Conservation (phyloP, 2,329 filamentous ascomycete species). For the Aspergillus piperis region DNA sequence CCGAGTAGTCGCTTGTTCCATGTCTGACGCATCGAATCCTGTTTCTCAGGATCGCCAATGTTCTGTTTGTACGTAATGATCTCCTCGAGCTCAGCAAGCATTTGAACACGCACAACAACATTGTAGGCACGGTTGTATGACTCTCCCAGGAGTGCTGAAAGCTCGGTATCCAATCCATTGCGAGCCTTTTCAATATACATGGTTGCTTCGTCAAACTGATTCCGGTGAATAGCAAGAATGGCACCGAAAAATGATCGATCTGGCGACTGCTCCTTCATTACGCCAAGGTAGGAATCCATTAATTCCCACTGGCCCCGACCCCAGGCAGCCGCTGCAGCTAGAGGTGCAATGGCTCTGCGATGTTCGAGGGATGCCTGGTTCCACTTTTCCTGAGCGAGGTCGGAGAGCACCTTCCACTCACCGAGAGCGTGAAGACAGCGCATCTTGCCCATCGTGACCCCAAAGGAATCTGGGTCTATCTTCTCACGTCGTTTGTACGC, state of each 20-base stretch:
- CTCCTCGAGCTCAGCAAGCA: constrained; percentile 97
- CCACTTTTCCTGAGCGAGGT: constrained; percentile 90
- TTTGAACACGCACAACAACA: constrained; percentile 97
- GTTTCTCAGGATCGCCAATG: constrained; percentile 74
- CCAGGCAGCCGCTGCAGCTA: constrained; percentile 96
- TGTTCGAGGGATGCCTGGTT: constrained; percentile 83
- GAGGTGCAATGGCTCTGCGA: constrained; percentile 84
- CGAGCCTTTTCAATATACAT: constrained; percentile 86
- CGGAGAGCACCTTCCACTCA: constrained; percentile 93
- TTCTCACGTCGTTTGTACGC: constrained; percentile 87
- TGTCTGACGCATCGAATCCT: constrained; percentile 84
- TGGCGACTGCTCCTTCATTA: constrained; percentile 90
- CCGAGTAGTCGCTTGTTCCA: constrained; percentile 96
- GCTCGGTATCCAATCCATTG: constrained; percentile 90
- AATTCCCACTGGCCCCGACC: constrained; percentile 94
- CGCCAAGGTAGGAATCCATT: constrained; percentile 95
- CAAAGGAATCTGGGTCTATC: constrained; percentile 75
- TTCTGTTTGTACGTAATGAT: constrained; percentile 98
- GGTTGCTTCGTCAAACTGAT: constrained; percentile 91
- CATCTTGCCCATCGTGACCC: constrained; percentile 99
- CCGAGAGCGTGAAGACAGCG: constrained; percentile 93
- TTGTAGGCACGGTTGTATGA: constrained; percentile 97
- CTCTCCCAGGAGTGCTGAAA: constrained; percentile 94
- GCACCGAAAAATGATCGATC: constrained; percentile 98
- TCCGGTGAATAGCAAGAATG: constrained; percentile 90